These are phyloP conservation scores for Boletus sp. DNA, from an alignment of 768 basidiomycete genomes.

Conservation along the genomic window DNA sequence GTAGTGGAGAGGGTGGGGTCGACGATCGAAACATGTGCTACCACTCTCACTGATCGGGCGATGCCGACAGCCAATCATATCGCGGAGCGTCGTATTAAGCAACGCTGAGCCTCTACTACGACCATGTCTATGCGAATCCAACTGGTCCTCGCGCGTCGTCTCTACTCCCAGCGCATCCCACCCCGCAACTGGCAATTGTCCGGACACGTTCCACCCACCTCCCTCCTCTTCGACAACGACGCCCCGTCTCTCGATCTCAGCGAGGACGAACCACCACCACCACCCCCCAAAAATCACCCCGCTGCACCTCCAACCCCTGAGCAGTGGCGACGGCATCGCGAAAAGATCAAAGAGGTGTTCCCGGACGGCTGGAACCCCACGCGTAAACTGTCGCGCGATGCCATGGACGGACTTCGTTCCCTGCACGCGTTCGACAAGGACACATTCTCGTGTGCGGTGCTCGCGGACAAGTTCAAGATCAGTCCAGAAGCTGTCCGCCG, in stretches of 20 bases:
- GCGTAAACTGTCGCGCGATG: conserved; percentile 75
- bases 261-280: conserved; percentile 33
- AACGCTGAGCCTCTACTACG: no score
- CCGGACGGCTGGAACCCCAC: conserved; percentile 77
- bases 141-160: conserved; percentile 23
- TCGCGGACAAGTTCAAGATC: conserved; percentile 77
- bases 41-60: conserved; percentile 10
- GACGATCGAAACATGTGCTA: neutral
- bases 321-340: conserved; percentile 51
- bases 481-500: conserved; percentile 79
- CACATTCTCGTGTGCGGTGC: conserved; percentile 60
- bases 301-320: conserved; percentile 36
- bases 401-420: conserved; percentile 76
- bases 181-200: conserved; percentile 32
- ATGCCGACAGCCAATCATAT: conserved; percentile 17
- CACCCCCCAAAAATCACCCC: conserved; percentile 19
- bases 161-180: conserved; percentile 24
- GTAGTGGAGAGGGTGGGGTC: neutral
- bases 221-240: conserved; percentile 25
- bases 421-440: conserved; percentile 63
- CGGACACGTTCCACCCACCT: conserved; percentile 32
- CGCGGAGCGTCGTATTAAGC: conserved; percentile 14
- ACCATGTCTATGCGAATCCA: conserved; percentile 5
- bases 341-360: conserved; percentile 50
- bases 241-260: conserved; percentile 24